Evolutionary conservation across 139 green algal species (phyloP).

Genomic region (Dunaliella primolecta): DNA sequence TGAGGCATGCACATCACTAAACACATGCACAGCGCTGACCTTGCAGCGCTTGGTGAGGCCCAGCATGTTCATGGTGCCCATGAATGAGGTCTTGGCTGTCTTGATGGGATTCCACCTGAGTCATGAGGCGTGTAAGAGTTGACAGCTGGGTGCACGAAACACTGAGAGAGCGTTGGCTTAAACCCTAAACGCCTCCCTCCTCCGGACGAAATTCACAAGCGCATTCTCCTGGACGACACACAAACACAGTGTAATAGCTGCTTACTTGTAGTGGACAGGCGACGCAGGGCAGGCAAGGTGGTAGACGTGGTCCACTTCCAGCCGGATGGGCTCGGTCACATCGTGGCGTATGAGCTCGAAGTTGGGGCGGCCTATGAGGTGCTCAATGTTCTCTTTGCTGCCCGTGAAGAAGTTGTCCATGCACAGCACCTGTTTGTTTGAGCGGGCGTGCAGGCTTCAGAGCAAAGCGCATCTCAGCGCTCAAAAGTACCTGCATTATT

Average conservation of each 20-base stretch:
- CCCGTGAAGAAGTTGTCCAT: slow-evolving; percentile 99
- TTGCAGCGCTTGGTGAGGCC: slow-evolving; percentile 93
- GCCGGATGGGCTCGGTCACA: slow-evolving; percentile 89
- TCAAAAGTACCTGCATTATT: neutral
- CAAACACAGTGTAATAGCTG: no score
- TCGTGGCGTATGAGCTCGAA: slow-evolving; percentile 99
- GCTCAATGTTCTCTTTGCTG: slow-evolving; percentile 90
- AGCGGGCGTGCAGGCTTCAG: neutral
- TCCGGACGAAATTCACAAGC: no score
- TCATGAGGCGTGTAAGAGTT: neutral
- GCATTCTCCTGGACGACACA: no score
- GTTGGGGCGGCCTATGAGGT: slow-evolving; percentile 85
- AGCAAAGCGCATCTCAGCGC: neutral
- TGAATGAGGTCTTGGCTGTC: slow-evolving; percentile 96
- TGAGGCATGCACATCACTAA: no score
- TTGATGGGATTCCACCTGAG: slow-evolving; percentile 98
- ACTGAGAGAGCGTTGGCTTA: no score
- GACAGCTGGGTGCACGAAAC: neutral
- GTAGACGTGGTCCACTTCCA: slow-evolving; percentile 98
- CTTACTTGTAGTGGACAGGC: slow-evolving; percentile 98
- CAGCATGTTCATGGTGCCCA: slow-evolving; percentile 99
- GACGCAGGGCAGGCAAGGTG: slow-evolving; percentile 98
- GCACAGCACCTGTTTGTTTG: slow-evolving; percentile 85
- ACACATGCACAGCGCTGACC: no score
- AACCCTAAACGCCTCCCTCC: no score